Evolutionary conservation across 129 eudicot genomes (phyloP).

Genomic region (Escallonia herrerae): DNA sequence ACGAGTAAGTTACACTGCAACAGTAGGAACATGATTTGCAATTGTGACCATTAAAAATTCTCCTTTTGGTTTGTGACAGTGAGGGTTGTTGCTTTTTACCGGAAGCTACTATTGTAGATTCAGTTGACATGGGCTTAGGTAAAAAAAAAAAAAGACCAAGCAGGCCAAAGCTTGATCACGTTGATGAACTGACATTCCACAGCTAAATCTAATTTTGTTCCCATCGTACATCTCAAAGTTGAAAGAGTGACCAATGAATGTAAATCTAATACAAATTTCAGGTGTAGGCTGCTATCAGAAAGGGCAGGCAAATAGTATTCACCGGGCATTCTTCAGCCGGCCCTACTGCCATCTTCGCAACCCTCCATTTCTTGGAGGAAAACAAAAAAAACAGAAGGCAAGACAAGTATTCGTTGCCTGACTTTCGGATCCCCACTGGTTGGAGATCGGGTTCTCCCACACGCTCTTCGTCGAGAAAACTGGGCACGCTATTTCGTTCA

Average conservation of each 20-base stretch:
- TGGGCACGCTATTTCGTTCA: slow-evolving; percentile 63
- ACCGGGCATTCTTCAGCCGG: slow-evolving; percentile 87
- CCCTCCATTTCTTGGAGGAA: slow-evolving; percentile 84
- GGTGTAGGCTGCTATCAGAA: slow-evolving; percentile 58
- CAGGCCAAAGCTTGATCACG: too few species aligned
- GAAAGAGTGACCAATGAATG: neutral
- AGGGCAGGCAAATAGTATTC: slow-evolving; percentile 50
- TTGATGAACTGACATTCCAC: too few species aligned
- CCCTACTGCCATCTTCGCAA: slow-evolving; percentile 61
- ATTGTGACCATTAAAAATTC: too few species aligned
- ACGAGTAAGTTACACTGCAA: too few species aligned
- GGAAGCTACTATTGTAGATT: too few species aligned
- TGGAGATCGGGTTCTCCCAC: slow-evolving; percentile 54
- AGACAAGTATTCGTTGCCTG: slow-evolving; percentile 12
- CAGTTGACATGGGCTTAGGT: too few species aligned
- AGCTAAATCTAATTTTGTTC: too few species aligned
- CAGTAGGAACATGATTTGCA: too few species aligned
- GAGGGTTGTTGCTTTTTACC: too few species aligned
- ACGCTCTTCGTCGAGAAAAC: slow-evolving; percentile 64
- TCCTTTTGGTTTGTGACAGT: too few species aligned
- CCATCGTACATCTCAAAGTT: too few species aligned
- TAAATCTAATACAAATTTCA: slow-evolving; percentile 16
- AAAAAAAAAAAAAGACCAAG: too few species aligned
- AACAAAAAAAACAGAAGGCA: slow-evolving; percentile 9
- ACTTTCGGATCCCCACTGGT: slow-evolving; percentile 67